Base-by-base conservation (phyloP, 192 early-diverging fungal species). In the Glomus cerebriforme region DNA sequence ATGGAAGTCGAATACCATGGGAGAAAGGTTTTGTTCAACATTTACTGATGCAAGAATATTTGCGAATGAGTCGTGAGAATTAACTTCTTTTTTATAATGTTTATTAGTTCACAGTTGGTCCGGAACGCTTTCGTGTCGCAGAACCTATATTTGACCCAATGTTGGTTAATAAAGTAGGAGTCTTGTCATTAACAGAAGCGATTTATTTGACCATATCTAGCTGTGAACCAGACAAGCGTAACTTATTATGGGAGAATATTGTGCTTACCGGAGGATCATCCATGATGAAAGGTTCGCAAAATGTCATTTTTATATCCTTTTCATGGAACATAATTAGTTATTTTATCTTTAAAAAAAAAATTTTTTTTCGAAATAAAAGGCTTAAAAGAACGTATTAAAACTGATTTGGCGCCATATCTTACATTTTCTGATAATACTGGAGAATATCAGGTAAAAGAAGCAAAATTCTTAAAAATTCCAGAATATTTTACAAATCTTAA, bases 401-500 rank as follows among this genome's bases (percentile, higher is more conserved):
- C 78, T 1, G 93, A 91, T 73, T 66, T 94, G 39, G 82, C 77
- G 29, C 78, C 83, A 1, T 89, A 90, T 5, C 85, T 97, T 63
- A 83, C 94, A 2, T 83, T 91, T 2, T 95, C 94, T 43, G 97
- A 97, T 43, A 95, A 94, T 32, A 88, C 91, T 64, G 92, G 93
- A 67, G 94, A 96, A 73, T 91, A 90, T 68, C 97, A 99, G 79
- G 84, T 91, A 15, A 95, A 93, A 60, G 92, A 95, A 75, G 82
- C 94, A 60, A 93, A 90, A 84, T 97, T 94, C 81, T 82, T 87
- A 59, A 87, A 88, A 72, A 81, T 97, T 32, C 96, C 96, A 1
- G 97, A 97, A 59, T 97, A 96, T 84, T 95, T 98, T 81, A 85
- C 91, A 12, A 88, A 86, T 8, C 91, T 93, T 75, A 93, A 94